Base-by-base conservation (phyloP, 257 asterid species). In the Capsicum pubescens region DNA sequence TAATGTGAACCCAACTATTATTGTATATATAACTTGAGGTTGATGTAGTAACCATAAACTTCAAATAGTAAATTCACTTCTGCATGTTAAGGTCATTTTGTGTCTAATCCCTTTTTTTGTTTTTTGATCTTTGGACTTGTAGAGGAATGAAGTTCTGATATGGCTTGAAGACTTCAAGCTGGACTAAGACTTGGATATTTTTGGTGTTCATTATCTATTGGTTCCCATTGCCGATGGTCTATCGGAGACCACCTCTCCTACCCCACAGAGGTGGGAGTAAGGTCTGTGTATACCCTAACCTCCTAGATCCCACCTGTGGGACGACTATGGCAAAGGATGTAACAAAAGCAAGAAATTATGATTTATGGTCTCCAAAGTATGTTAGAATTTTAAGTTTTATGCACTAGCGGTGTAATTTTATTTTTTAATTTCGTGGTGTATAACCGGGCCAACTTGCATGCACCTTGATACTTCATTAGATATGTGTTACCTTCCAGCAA, bases 81-180 rank as follows among this genome's bases (percentile, higher is more conserved):
- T 36, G n/a, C 5, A 76, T 32, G 0, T 19, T 72, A 19, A n/a
- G 19, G 84, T 81, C 26, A 44, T 63, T 58, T 35, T 26, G 68
- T 58, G 15, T 77, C 68, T 8, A 6, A 54, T 52, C 0, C 71
- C 67, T 39, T 78, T 83, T 32, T 7, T 11, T 2, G 3, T 35
- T 35, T 12, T 35, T 36, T 81, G 86, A 70, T 16, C 15, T 82
- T 1, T 71, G 84, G 77, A 71, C 68, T 68, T 9, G 60, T 54
- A 94, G 99, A 92, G 98, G 92, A 94, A 94, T 79, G 99, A 95
- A 87, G 95, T 94, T 70, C 91, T 95, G 61, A 90, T 95, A 87
- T 95, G 98, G 98, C 95, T 95, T 50, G 93, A 93, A 82, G 93
- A 93, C 77, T 95, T 93, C 87, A 87, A 90, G 12, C 16, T 93